Evolutionary conservation across 306 rosid genomes (phyloP), one percentile per base, ranked within the genome.

Genomic region (Argentina anserina): DNA sequence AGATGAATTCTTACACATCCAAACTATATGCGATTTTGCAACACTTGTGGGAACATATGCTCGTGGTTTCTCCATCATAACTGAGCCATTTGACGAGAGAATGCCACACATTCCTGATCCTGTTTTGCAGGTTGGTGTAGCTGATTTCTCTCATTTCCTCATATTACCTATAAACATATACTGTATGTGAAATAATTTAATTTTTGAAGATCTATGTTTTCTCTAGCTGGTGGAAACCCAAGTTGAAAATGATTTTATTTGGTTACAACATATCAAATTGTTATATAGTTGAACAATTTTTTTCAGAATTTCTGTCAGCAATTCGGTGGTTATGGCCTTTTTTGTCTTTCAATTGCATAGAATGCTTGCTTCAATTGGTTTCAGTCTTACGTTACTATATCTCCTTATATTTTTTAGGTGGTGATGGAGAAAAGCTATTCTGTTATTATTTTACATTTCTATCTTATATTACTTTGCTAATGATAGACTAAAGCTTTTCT

Each of bases 91-190:
- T 81, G 98, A 94, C 65, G 98, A 94, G 85, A 84, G 98, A 85
- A 94, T 94, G 98, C 97, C 96, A 1, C 97, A 94, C 81, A 89
- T 94, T 91, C 98, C 97, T 55, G 98, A 94, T 79, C 98, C 98
- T 65, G 91, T 94, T 72, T 84, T 91, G 76, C 98, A 94, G 95
- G 98, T 91, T 62, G 33, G 87, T 71, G 52, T 74, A 42, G 26
- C 23, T 23, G 34, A 61, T 10, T 9, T 18, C 18, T 17, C 13
- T 42, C 40, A 8, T 56, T 60, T 60, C 65, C 65, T 70, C 40
- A 34, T 52, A 41, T 60, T 29, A 21, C 58, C 9, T 37, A 26
- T 14, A 45, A 21, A 77, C 17, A 47, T 47, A n/a, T 14, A 37
- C 20, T 50, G 12, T 34, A 20, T 34, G 20, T 0, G 42, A 17